Conservation (phyloP, 345 rosid species). For the Ricinus communis region DNA sequence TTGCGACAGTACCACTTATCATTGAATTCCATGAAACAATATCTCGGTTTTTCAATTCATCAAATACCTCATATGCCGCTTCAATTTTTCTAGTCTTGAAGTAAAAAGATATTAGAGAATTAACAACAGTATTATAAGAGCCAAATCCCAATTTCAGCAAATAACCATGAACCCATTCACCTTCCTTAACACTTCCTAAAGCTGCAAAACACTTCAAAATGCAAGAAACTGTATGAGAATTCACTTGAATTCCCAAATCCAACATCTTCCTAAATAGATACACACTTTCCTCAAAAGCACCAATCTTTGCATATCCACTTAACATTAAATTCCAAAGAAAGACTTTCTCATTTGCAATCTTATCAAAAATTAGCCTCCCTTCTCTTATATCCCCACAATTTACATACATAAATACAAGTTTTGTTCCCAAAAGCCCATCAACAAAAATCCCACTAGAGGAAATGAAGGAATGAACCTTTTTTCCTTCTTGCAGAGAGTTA, state of each 20-base stretch:
- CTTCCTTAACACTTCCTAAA: constrained; percentile 39
- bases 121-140: constrained; percentile 39
- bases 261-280: constrained; percentile 50
- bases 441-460: constrained; percentile 33
- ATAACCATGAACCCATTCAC: constrained; percentile 58
- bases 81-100: constrained; percentile 40
- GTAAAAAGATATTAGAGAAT: constrained; percentile 52
- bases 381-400: constrained; percentile 56
- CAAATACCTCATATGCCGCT: constrained; percentile 51
- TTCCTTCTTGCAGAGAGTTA: constrained; percentile 44
- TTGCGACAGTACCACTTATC: constrained; percentile 51
- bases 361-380: constrained; percentile 52
- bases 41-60: constrained; percentile 60
- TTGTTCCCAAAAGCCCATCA: constrained; percentile 55
- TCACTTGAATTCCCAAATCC: constrained; percentile 40
- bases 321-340: constrained; percentile 66
- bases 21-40: constrained; percentile 69
- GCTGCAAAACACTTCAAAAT: constrained; percentile 58
- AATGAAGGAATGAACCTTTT: constrained; percentile 50
- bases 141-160: constrained; percentile 53
- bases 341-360: constrained; percentile 46
- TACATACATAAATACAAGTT: constrained; percentile 66
- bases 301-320: constrained; percentile 51
- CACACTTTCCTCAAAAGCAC: constrained; percentile 48
- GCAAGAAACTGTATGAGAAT: constrained; percentile 53